Conservation (phyloP, 805 yeast genomes). For the Zygosaccharomyces pseudorouxii region DNA sequence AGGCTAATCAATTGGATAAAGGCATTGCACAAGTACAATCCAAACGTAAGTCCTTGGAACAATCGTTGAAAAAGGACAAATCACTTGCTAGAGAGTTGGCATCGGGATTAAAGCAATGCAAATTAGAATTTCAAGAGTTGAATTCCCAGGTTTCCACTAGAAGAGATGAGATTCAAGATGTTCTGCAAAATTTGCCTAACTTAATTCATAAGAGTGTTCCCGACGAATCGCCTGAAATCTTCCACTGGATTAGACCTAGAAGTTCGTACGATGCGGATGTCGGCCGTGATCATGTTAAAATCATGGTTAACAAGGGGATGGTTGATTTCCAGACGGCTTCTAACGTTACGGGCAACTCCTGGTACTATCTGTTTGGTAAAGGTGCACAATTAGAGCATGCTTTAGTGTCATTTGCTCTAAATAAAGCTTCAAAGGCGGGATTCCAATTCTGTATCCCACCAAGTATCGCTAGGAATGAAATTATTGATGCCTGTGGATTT, state of each 20-base stretch:
- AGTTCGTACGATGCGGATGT: conserved; percentile 25
- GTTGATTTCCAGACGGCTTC: conserved; percentile 72
- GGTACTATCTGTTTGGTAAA: conserved; percentile 79
- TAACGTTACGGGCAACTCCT: conserved; percentile 69
- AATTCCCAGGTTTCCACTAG: conserved; percentile 21
- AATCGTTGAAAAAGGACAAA: conserved; percentile 24
- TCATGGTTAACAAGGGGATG: conserved; percentile 63
- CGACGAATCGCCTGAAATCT: conserved; percentile 40
- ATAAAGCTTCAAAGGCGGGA: conserved; percentile 59
- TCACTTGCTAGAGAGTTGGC: conserved; percentile 12
- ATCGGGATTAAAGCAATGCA: conserved; percentile 22
- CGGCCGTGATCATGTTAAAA: conserved; percentile 56
- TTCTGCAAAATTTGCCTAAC: conserved; percentile 60
- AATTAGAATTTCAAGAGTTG: conserved; percentile 24
- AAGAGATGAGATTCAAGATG: conserved; percentile 37
- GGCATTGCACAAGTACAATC: conserved; percentile 30
- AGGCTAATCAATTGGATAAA: conserved; percentile 18
- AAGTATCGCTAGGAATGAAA: conserved; percentile 70
- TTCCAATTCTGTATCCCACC: conserved; percentile 79
- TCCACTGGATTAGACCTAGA: conserved; percentile 48
- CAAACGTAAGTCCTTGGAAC: conserved; percentile 30
- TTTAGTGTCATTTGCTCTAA: conserved; percentile 69
- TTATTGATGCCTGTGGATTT: conserved; percentile 88
- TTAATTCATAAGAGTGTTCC: conserved; percentile 47
- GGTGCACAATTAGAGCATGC: conserved; percentile 92